A percentile compares a stretch with the other conserved stretches of the same genome.
Conservation (phyloP, 768 basidiomycete species). For the Coprinopsis sp. region DNA sequence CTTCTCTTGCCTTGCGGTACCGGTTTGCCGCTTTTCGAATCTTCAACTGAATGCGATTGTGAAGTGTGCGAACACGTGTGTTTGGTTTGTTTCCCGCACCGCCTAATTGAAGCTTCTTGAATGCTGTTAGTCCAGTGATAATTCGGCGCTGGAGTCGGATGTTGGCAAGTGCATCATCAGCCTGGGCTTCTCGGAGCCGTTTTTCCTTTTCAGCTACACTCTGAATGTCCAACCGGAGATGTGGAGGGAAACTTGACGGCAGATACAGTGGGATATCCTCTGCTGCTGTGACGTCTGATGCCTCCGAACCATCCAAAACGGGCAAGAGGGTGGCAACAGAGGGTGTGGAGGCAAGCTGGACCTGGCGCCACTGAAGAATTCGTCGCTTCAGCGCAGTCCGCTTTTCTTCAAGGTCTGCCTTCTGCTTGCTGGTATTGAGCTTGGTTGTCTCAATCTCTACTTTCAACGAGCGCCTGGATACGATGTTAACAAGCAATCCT, state of each 20-base stretch:
- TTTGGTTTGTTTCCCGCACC: conserved; percentile 10
- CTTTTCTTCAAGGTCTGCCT: conserved; percentile 2
- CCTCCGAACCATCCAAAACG: too few species aligned
- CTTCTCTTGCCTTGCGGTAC: neutral
- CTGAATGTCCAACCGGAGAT: neutral
- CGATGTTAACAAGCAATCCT: neutral
- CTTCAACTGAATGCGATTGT: neutral
- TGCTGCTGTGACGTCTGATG: too few species aligned
- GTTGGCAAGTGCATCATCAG: conserved; percentile 13
- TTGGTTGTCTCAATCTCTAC: neutral
- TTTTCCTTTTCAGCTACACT: neutral
- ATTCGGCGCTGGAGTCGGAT: conserved; percentile 9
- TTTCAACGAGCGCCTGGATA: neutral
- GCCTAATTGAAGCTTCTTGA: conserved; percentile 10
- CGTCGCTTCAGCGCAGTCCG: neutral
- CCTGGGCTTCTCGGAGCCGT: conserved; percentile 11
- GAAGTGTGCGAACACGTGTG: neutral
- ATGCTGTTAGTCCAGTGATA: conserved; percentile 7
- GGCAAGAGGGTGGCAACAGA: neutral
- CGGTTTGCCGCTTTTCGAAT: neutral
- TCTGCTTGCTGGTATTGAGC: neutral
- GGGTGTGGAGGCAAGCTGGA: conserved; percentile 3
- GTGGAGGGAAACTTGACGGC: neutral
- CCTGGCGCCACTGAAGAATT: conserved; percentile 2
- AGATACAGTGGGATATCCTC: neutral